A percentile compares a stretch with the other conserved stretches of the same genome.
Conservation (phyloP, 257 asterid genomes). For the Verbascum thapsus region DNA sequence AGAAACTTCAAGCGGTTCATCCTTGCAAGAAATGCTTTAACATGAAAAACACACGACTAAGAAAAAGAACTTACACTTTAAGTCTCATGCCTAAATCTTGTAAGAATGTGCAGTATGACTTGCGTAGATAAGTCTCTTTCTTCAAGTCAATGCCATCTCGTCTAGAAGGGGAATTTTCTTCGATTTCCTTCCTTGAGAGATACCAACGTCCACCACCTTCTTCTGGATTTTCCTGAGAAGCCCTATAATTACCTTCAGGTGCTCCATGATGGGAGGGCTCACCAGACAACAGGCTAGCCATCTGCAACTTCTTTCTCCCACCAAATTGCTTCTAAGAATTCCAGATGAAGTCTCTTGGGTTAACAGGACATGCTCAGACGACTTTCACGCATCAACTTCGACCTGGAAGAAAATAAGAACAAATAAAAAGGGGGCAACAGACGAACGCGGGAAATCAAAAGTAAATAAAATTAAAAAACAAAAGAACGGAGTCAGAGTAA, state of each 20-base stretch:
- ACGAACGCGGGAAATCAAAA: background rate
- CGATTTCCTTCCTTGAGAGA: slow-evolving; percentile 80
- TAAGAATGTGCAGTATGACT: slow-evolving; percentile 78
- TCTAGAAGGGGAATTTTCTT: slow-evolving; percentile 88
- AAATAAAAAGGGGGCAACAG: background rate
- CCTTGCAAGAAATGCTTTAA: background rate
- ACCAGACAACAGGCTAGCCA: slow-evolving; percentile 66
- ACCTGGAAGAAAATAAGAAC: slow-evolving; percentile 18
- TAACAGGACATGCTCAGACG: slow-evolving; percentile 35
- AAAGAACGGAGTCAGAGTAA: background rate
- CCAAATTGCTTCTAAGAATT: slow-evolving; percentile 24
- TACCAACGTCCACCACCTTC: slow-evolving; percentile 79
- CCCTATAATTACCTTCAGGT: slow-evolving; percentile 52
- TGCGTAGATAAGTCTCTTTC: slow-evolving; percentile 82
- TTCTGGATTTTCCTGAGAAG: slow-evolving; percentile 59
- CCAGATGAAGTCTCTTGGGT: slow-evolving; percentile 29
- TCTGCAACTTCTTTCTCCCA: slow-evolving; percentile 43
- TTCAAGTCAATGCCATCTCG: slow-evolving; percentile 77
- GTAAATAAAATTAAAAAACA: background rate
- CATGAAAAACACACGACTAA: background rate
- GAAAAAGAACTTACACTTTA: slow-evolving; percentile 69
- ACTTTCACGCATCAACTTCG: slow-evolving; percentile 34
- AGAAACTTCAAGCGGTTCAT: slow-evolving; percentile 5
- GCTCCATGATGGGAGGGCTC: slow-evolving; percentile 73
- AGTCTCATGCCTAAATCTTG: slow-evolving; percentile 95